Evolutionary conservation across 768 basidiomycete species (phyloP), one percentile per base, ranked within the genome.

Genomic region (Tricholoma furcatifolium): DNA sequence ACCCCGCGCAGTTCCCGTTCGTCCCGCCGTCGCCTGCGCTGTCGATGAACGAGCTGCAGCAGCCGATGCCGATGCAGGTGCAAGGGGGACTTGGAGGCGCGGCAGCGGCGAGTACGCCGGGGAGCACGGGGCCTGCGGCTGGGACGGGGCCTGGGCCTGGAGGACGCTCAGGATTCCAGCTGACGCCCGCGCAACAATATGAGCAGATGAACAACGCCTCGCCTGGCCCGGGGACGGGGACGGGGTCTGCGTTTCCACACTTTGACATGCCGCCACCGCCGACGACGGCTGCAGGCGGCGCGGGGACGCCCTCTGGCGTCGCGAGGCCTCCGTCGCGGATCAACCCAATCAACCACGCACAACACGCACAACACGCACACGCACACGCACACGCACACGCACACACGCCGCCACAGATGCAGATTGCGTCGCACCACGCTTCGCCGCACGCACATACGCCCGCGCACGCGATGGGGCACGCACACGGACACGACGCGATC

Each of bases 151-250:
- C 68, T 31, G 71, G 72, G 34, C 66, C 79, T 14, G 60, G 74
- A 8, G 72, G 65, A 45, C 79, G 79, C 23, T 27, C 70, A 5
- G 62, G 66, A 7, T 82, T 84, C 60, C 76, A 76, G 24, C 63
- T 76, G 11, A 87, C 85, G 0, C 84, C 87, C 2, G 83, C 84
- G 2, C 86, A 89, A 61, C 79, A 82, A 50, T 76, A 79, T 55
- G 80, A 80, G 50, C 76, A 82, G 60, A 82, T 84, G 74, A 76
- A 72, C 57, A 57, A 55, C 49, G 15, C 24, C 3, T 51, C 58
- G 6, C 51, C 56, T 1, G 69, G 73, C 43, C 62, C 53, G 27
- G 27, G 27, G 3, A 3, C 27, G 27, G 27, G 27, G 27, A 3
- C 3, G 27, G 27, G 27, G 3, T 27, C 27, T 27, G 27, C 27